A percentile compares a stretch with the other conserved stretches of the same genome.
Evolutionary conservation across 2,329 filamentous ascomycete species (phyloP).

Genomic region (Cryphonectria japonica): DNA sequence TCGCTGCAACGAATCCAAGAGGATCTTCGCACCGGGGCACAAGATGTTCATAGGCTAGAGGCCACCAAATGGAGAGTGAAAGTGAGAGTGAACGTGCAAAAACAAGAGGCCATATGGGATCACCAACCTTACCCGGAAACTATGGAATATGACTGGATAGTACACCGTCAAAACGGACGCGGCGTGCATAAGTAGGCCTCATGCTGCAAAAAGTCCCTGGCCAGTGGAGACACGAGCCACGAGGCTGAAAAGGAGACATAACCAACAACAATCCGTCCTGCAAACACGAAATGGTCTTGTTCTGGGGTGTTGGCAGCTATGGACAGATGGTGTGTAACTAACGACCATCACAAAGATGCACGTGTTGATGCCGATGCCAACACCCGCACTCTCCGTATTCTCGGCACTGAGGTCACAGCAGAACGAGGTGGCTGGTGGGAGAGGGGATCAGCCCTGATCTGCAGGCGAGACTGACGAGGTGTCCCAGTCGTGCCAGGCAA

Average conservation of each 20-base stretch:
- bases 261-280: background rate
- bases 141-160: background rate
- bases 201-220: background rate
- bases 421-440: conserved; percentile 3
- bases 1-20: background rate
- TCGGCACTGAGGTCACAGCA: background rate
- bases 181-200: background rate
- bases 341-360: background rate
- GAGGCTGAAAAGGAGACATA: background rate
- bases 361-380: background rate
- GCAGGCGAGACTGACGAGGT: background rate
- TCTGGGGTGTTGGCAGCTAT: no score
- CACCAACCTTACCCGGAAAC: conserved; percentile 2
- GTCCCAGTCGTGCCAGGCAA: background rate
- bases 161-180: background rate
- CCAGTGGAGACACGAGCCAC: background rate
- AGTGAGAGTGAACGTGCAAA: no score
- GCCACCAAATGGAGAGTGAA: background rate
- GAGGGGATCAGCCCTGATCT: conserved; percentile 3
- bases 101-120: background rate
- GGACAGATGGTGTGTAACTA: background rate
- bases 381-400: background rate
- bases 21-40: background rate
- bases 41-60: background rate
- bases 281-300: background rate